phyloP scores from a whole-genome alignment of 2,329 filamentous ascomycete species.

The Aspergillus texensis region DNA sequence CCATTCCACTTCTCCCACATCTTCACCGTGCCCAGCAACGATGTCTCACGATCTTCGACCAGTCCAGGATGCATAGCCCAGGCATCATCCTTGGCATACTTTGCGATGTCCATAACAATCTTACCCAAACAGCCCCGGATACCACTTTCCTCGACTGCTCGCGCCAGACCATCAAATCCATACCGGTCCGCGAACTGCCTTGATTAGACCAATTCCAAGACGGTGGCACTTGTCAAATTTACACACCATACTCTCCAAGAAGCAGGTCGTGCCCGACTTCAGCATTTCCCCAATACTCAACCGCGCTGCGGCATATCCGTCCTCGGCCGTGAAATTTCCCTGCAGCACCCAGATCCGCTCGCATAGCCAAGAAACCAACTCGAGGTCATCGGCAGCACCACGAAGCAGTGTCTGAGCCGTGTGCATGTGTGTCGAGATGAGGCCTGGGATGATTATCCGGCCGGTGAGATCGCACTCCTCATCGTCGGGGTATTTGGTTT shows the following conservation, averaged over 20 bases:
- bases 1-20: constrained; percentile 41
- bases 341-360: constrained; percentile 55
- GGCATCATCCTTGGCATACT: constrained; percentile 37
- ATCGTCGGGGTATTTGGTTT: constrained; percentile 31
- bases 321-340: constrained; percentile 48
- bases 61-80: not conserved
- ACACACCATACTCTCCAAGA: constrained; percentile 55
- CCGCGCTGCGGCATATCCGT: constrained; percentile 53
- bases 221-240: not conserved
- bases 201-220: not conserved
- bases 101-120: constrained; percentile 49
- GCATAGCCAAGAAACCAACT: constrained; percentile 55
- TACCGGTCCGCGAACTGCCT: constrained; percentile 50
- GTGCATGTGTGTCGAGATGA: constrained; percentile 56
- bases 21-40: constrained; percentile 37
- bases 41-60: constrained; percentile 45
- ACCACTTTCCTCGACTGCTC: constrained; percentile 48
- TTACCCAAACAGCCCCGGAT: constrained; percentile 50
- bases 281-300: constrained; percentile 57
- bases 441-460: constrained; percentile 52
- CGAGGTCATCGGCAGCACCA: constrained; percentile 53
- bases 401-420: constrained; percentile 52
- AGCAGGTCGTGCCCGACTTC: constrained; percentile 54
- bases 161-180: constrained; percentile 49
- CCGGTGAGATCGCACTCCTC: constrained; percentile 40